Conservation (phyloP, 345 rosid genomes). For the Lepidium didymum region DNA sequence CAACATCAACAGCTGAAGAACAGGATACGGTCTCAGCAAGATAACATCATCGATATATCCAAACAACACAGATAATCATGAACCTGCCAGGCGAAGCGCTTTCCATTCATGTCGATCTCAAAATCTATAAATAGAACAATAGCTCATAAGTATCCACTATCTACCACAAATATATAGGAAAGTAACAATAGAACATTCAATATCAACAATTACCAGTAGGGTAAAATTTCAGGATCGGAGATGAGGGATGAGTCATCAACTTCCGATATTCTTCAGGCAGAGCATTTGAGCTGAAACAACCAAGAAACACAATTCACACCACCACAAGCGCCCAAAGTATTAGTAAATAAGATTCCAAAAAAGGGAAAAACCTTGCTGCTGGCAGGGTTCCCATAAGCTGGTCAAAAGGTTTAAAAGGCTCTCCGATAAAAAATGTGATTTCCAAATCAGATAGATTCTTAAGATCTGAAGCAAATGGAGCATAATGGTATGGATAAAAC, state of each 20-base stretch:
- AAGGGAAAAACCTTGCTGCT: conserved; percentile 63
- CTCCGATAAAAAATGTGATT: conserved; percentile 78
- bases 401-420: conserved; percentile 97
- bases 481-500: conserved; percentile 98
- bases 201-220: conserved; percentile 54
- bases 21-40: background rate
- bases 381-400: conserved; percentile 99
- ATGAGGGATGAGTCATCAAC: conserved; percentile 80
- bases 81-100: conserved; percentile 99
- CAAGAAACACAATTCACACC: conserved; percentile 13
- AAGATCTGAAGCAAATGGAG: conserved; percentile 99
- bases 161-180: background rate
- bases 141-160: background rate
- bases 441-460: conserved; percentile 69
- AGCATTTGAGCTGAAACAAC: conserved; percentile 67
- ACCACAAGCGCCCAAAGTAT: conserved; percentile 2
- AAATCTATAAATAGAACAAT: conserved; percentile 54
- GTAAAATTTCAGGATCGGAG: conserved; percentile 66
- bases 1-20: conserved; percentile 7
- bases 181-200: background rate
- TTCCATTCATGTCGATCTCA: conserved; percentile 97
- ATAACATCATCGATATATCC: conserved; percentile 9
- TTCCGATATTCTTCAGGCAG: conserved; percentile 71
- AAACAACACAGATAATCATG: conserved; percentile 10
- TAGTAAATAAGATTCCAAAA: background rate